Evolutionary conservation across 163 green algal genomes (phyloP).

Genomic region (Botryococcus braunii): DNA sequence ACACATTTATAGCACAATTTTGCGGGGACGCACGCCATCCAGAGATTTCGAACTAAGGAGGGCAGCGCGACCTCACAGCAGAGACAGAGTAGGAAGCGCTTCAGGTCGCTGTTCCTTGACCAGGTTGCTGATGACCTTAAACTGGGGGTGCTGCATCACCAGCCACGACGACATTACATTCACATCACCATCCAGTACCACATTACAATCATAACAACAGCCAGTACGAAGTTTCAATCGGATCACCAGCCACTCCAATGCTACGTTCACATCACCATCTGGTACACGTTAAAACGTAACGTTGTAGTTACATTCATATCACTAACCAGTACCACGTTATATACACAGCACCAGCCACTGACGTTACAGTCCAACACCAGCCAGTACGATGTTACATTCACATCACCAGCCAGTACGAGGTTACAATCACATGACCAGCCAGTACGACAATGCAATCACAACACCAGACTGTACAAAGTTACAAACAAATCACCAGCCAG

Average conservation of each 20-base stretch:
- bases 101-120: conserved; percentile 51
- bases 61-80: too few species aligned
- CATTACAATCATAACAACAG: background rate
- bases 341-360: too few species aligned
- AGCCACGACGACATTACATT: background rate
- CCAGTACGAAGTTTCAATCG: background rate
- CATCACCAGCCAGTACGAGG: too few species aligned
- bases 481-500: too few species aligned
- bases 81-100: conserved; percentile 21
- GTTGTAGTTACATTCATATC: background rate
- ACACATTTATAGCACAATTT: too few species aligned
- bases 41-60: too few species aligned
- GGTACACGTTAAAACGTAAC: background rate
- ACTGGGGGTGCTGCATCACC: conserved; percentile 37
- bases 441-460: background rate
- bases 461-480: too few species aligned
- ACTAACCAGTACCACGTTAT: too few species aligned
- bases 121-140: conserved; percentile 63
- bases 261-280: background rate
- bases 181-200: background rate
- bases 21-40: too few species aligned
- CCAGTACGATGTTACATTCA: background rate
- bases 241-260: too few species aligned
- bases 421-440: background rate
- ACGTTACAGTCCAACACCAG: conserved; percentile 11